Percentiles rank a stretch among this genome's conserved stretches.
Conservation (phyloP, 2,329 filamentous ascomycete genomes). For the Aphanocladium album region DNA sequence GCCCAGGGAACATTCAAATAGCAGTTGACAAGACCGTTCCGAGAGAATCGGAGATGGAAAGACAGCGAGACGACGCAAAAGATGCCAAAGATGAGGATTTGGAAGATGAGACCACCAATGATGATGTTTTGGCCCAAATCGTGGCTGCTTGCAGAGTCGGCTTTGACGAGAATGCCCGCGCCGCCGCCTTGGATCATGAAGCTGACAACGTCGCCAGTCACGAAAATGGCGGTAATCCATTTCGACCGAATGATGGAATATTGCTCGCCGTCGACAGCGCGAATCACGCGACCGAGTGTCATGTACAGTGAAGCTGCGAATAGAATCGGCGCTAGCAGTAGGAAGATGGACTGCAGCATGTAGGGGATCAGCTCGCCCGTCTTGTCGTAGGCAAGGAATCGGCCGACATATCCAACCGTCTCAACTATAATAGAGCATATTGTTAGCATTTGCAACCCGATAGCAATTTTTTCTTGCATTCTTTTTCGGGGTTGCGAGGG, state of each 20-base stretch:
- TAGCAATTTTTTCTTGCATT: too few relatives aligned
- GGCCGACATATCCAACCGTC: conserved; percentile 33
- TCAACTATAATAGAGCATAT: conserved; percentile 21
- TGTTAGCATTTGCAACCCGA: background rate
- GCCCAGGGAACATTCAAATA: conserved; percentile 25
- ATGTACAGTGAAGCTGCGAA: conserved; percentile 43
- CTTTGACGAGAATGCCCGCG: conserved; percentile 23
- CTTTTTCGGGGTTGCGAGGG: background rate
- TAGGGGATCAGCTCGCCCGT: conserved; percentile 33
- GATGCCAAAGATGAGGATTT: conserved; percentile 48
- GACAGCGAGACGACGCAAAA: conserved; percentile 42
- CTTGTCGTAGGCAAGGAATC: conserved; percentile 31
- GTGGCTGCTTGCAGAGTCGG: conserved; percentile 18
- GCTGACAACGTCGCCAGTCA: conserved; percentile 25
- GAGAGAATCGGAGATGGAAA: conserved; percentile 33
- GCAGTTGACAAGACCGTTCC: background rate
- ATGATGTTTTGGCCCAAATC: conserved; percentile 43
- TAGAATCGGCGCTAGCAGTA: conserved; percentile 39
- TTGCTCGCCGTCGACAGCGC: conserved; percentile 20
- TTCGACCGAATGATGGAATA: conserved; percentile 19
- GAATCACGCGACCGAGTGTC: conserved; percentile 36
- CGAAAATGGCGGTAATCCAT: conserved; percentile 29
- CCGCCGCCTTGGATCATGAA: conserved; percentile 27
- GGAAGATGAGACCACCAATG: conserved; percentile 48
- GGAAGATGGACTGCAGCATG: conserved; percentile 33